These are phyloP conservation scores for Elaeagnus macrophylla DNA, from an alignment of 306 rosid genomes.

Conservation along the genomic window DNA sequence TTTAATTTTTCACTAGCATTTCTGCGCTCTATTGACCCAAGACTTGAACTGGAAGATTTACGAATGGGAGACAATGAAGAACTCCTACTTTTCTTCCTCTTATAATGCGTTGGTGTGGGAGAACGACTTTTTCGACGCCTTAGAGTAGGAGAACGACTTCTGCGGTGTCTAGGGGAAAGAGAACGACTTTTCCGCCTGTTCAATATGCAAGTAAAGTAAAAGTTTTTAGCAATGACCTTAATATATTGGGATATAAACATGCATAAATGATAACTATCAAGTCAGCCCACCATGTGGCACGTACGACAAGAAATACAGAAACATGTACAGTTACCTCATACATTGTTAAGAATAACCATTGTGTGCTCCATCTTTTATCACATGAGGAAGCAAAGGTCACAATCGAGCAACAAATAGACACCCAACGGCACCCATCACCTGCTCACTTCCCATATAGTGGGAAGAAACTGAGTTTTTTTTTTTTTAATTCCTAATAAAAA, in stretches of 20 bases:
- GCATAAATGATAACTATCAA: constrained; percentile 20
- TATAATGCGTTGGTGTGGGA: constrained; percentile 45
- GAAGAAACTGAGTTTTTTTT: constrained; percentile 49
- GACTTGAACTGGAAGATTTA: constrained; percentile 68
- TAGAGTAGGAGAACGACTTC: constrained; percentile 41
- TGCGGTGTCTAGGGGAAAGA: constrained; percentile 38
- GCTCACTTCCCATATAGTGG: constrained; percentile 67
- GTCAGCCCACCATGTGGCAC: constrained; percentile 41
- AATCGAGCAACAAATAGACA: constrained; percentile 78
- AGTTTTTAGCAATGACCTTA: constrained; percentile 33
- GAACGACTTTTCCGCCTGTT: constrained; percentile 84
- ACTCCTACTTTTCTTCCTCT: constrained; percentile 67
- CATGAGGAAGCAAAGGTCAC: constrained; percentile 91
- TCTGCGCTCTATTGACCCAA: constrained; percentile 68
- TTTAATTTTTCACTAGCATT: constrained; percentile 60
- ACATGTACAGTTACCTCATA: constrained; percentile 88
- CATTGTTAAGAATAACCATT: constrained; percentile 83
- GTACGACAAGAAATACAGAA: constrained; percentile 43
- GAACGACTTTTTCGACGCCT: constrained; percentile 63
- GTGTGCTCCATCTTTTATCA: constrained; percentile 95
- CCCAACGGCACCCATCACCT: constrained; percentile 82
- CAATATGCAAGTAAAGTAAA: constrained; percentile 14
- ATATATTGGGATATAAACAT: constrained; percentile 12
- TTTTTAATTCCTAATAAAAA: constrained; percentile 24
- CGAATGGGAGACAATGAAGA: constrained; percentile 66